Evolutionary conservation across 1,284 basidiomycete genomes (phyloP), one percentile per base, ranked within the genome.

Genomic region (Ganoderma boninense): DNA sequence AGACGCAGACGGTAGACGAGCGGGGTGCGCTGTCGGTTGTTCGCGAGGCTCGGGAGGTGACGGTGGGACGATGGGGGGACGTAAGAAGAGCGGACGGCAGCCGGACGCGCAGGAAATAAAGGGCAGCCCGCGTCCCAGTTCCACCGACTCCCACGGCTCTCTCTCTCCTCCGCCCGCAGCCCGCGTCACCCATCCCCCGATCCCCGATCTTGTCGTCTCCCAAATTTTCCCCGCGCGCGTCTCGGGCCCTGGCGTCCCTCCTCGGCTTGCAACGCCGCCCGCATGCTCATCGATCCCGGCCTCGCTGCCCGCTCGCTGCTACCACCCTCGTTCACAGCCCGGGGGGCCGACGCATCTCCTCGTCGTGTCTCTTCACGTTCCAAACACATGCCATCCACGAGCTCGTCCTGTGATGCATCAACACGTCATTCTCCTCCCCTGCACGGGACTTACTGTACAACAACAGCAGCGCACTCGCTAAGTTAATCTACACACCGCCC

Each of bases 41-140:
- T 65, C 60, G 73, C 65, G 69, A 67, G 69, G 66, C 66, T 70
- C 61, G 57, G 40, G 38, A 62, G 40, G 60, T 23, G 71, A 69
- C 66, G 65, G 69, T 29, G 69, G 67, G 68, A 70, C 67, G 46
- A 38, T 65, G 62, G 70, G 69, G 68, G 73, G 73, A 68, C 66
- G 73, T 70, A 69, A 70, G 69, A 66, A 65, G 35, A 65, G 46
- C 65, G 66, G 61, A 23, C 43, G 69, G 42, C 62, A 56, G 62
- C 59, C 62, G 64, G 46, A n/a, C 13, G 40, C 32, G 35, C 35
- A 64, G 44, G 42, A 43, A 69, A 71, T 62, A 67, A 59, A 65
- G 66, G 70, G 65, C 62, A 16, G n/a, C 29, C 52, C 40, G 23
- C 20, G 38, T 16, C 26, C n/a, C 49, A 49, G 23, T 20, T 8